Base-by-base conservation (phyloP, 352 stramenopile species). In the Blastocystis hominis region DNA sequence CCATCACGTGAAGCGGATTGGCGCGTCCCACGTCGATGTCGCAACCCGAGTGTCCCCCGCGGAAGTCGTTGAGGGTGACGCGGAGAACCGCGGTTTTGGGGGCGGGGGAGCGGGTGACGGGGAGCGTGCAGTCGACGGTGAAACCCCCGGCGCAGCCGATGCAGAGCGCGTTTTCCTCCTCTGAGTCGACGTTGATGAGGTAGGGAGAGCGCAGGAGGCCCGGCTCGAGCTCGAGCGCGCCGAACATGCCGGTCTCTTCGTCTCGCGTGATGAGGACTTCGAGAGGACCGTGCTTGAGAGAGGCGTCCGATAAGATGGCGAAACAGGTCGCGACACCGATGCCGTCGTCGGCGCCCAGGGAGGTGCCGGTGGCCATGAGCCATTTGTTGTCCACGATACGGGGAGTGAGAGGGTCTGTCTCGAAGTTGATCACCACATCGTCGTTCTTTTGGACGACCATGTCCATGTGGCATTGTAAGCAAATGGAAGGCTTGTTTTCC, bases 371-470 rank as follows among this genome's bases (percentile, higher is more conserved):
- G 38, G 72, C 72, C 44, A 61, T 61, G 2, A 84, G 59, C 17
- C 42, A 70, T 20, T 70, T 47, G 42, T 47, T 47, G 36, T 76
- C 64, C 5, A 84, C 72, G 38, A 84, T 84, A 69, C 72, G 72
- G 46, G 72, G 72, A 72, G 34, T 46, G 5, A 84, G 54, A 54
- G 72, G 72, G 42, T 84, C 72, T n/a, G 36, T 84, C 20, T 70
- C 72, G 5, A 84, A 70, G 46, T 84, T 56, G 72, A 84, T 84
- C n/a, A 24, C 34, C 36, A 84, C 72, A 84, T 64, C 46, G 42
- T 84, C 72, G 42, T 84, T 38, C 59, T 84, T 84, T 40, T 84
- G 38, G n/a, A 66, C 54, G 53, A 84, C 72, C 72, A 84, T 84
- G 42, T 84, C 72, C 72, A 84, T 84, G 36, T 84, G 72, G 50